Base-by-base conservation (phyloP, 2,329 filamentous ascomycete genomes). In the Fusarium tjaetaba region DNA sequence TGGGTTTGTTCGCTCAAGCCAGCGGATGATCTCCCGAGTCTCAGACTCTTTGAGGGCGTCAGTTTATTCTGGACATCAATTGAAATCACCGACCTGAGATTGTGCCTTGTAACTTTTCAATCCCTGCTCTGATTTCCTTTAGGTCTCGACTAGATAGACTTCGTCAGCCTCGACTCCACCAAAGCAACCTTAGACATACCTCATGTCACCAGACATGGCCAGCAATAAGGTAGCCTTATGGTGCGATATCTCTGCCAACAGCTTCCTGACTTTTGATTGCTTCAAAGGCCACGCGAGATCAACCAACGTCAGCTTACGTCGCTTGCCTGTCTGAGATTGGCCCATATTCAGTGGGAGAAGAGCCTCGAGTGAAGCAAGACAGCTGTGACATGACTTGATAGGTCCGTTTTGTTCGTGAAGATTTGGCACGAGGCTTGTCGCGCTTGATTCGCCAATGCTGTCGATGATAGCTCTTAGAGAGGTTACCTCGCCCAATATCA, bases 51-150 rank as follows among this genome's bases (percentile, higher is more conserved):
- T 6, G n/a, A 11, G 0, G 1, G 1, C 0, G 49, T 52, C 49
- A 52, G 32, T 6, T 15, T 20, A 8, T 7, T 0, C n/a, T 2
- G 1, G 32, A 0, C 18, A 22, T 15, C 11, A 22, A 15, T 26
- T 0, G 8, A 1, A 2, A 20, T 26, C 3, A 8, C n/a, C 4
- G 9, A 52, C 49, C 49, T 52, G 49, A 52, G n/a, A 52, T 16
- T 5, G 49, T 38, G 0, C 18, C 32, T 16, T 52, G 49, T 11
- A 38, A 7, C 2, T 4, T 52, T 24, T 52, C 32, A 6, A 52
- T 38, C 13, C 49, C 32, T 2, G 20, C 11, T 16, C 2, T 52
- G 18, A 52, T 52, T 36, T 52, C 49, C 7, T 52, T 52, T 1
- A 36, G 13, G 18, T 52, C 49, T 2, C 49, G n/a, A 10, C 48